These are phyloP conservation scores for Alternaria longipes DNA, from an alignment of 2,329 filamentous ascomycete species.

Conservation along the genomic window DNA sequence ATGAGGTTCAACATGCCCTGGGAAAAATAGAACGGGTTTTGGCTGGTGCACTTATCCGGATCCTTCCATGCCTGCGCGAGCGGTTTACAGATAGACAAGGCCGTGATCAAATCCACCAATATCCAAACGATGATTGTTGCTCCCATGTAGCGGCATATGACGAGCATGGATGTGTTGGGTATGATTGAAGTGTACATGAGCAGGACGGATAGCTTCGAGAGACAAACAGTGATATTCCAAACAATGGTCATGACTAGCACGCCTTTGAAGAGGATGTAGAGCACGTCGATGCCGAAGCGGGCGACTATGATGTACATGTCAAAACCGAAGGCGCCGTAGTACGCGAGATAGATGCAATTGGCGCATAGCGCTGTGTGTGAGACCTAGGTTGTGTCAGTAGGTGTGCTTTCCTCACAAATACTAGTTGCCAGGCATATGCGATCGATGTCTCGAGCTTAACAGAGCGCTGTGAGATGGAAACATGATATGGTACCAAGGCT, in stretches of 20 bases:
- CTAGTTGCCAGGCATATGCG: neutral
- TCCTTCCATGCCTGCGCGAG: neutral
- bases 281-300: neutral
- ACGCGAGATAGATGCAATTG: neutral
- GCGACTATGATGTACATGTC: neutral
- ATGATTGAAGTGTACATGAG: neutral
- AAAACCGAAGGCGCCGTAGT: neutral
- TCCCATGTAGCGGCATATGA: neutral
- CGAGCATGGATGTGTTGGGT: neutral
- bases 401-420: neutral
- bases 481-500: neutral
- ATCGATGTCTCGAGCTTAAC: fast-evolving
- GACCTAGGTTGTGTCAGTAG: neutral
- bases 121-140: neutral
- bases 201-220: neutral
- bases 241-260: neutral
- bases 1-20: neutral
- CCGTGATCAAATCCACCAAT: neutral
- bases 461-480: neutral
- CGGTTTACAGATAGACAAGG: neutral
- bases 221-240: neutral
- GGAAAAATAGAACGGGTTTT: neutral
- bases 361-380: neutral
- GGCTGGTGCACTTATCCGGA: neutral
- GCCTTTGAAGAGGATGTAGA: neutral